Evolutionary conservation across 2,329 filamentous ascomycete species (phyloP).

Genomic region (Botrytis hyacinthi): DNA sequence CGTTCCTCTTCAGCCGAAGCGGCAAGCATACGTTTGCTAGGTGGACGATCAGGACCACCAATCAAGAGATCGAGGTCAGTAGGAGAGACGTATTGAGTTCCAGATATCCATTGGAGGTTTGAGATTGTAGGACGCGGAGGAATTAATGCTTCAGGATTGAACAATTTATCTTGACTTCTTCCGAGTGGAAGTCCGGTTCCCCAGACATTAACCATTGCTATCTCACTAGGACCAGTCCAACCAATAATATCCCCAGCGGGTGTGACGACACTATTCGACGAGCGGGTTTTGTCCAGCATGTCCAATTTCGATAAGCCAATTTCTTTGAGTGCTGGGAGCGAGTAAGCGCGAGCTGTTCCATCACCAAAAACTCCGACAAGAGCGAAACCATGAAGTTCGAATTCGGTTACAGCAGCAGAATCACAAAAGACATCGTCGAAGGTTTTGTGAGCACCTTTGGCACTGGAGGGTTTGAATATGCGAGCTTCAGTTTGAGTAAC

Average conservation of each 20-base stretch:
- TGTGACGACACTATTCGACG: constrained; percentile 67
- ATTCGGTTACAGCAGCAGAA: constrained; percentile 71
- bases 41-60: constrained; percentile 81
- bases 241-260: constrained; percentile 78
- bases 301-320: constrained; percentile 67
- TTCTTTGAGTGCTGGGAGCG: constrained; percentile 85
- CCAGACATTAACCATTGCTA: constrained; percentile 82
- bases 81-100: constrained; percentile 86
- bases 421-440: constrained; percentile 83
- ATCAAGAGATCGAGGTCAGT: constrained; percentile 88
- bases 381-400: constrained; percentile 72
- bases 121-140: constrained; percentile 89
- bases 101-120: constrained; percentile 93
- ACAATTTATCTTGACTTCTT: constrained; percentile 67
- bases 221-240: constrained; percentile 85
- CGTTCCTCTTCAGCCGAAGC: constrained; percentile 75
- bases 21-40: constrained; percentile 82
- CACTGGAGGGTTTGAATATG: constrained; percentile 79
- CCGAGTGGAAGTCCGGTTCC: constrained; percentile 66
- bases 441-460: constrained; percentile 87
- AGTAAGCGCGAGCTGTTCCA: constrained; percentile 74
- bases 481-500: constrained; percentile 71
- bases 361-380: constrained; percentile 85
- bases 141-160: constrained; percentile 71
- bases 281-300: constrained; percentile 71